These are phyloP conservation scores for Leptomonas pyrrhocoris DNA, from an alignment of 208 protist genomes.

Conservation along the genomic window DNA sequence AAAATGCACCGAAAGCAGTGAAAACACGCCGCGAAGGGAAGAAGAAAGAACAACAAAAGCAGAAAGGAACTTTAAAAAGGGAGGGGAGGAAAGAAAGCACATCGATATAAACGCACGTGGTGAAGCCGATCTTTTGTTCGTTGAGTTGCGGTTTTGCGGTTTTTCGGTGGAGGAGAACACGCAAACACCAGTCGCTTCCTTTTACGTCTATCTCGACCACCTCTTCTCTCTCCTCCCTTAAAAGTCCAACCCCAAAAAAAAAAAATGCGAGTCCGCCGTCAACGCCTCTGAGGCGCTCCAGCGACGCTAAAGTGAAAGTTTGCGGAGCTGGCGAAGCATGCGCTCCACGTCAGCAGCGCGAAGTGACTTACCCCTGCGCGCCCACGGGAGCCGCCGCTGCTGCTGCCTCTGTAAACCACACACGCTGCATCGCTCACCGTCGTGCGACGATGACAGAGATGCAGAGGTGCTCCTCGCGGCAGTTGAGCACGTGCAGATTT, in stretches of 20 bases:
- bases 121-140: neutral
- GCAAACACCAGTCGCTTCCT: too few relatives aligned
- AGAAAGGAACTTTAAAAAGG: neutral
- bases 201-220: too few relatives aligned
- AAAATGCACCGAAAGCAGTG: neutral
- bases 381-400: neutral
- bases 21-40: neutral
- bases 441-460: neutral
- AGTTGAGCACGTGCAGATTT: neutral
- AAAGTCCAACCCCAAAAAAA: too few relatives aligned
- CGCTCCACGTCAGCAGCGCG: conserved; percentile 32
- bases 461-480: neutral
- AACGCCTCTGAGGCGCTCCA: too few relatives aligned
- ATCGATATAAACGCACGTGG: neutral
- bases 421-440: conserved; percentile 11
- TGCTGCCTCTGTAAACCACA: neutral
- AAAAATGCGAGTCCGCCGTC: neutral
- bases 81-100: neutral
- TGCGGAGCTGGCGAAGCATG: conserved; percentile 39
- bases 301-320: neutral
- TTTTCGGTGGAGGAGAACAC: too few relatives aligned
- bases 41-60: neutral
- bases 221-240: too few relatives aligned
- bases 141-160: too few relatives aligned
- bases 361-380: neutral